Percentiles rank a stretch among this genome's conserved stretches.
phyloP scores from a whole-genome alignment of 305 asterid species.

The Fraxinus albicans region DNA sequence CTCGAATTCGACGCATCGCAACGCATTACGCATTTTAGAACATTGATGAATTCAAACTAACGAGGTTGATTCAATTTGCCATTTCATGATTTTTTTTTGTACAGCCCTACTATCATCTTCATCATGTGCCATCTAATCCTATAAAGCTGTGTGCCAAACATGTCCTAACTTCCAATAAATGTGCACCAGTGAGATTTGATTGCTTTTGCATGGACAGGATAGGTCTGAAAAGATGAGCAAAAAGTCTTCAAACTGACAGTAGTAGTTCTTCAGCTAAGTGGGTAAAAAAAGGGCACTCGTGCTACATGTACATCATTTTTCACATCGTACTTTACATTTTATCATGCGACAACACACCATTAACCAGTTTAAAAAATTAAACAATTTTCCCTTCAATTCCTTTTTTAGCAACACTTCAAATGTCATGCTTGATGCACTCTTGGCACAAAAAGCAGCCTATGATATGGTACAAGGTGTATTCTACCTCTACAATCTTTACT shows the following conservation, averaged over 20 bases:
- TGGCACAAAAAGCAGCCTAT: slow-evolving; percentile 70
- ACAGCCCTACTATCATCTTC: too few relatives aligned
- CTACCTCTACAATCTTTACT: neutral
- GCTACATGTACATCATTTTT: too few relatives aligned
- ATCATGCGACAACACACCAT: too few relatives aligned
- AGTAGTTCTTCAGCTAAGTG: slow-evolving; percentile 76
- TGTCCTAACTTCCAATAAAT: neutral
- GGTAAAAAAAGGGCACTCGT: slow-evolving; percentile 28
- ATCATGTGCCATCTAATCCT: neutral
- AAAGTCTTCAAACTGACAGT: slow-evolving; percentile 37
- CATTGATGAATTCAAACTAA: too few relatives aligned
- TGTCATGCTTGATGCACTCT: slow-evolving; percentile 14
- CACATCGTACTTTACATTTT: too few relatives aligned
- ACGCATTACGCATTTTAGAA: too few relatives aligned
- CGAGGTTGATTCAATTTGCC: too few relatives aligned
- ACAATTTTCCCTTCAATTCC: too few relatives aligned
- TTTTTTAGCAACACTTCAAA: too few relatives aligned
- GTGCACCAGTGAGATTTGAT: neutral
- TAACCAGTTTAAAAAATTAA: too few relatives aligned
- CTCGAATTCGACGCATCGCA: too few relatives aligned
- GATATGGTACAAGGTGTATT: slow-evolving; percentile 81
- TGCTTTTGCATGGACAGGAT: slow-evolving; percentile 39
- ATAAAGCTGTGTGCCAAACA: neutral
- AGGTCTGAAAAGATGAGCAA: slow-evolving; percentile 66
- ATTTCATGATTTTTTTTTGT: too few relatives aligned